Base-by-base conservation (phyloP, 345 rosid genomes). In the Euphorbia lathyris region DNA sequence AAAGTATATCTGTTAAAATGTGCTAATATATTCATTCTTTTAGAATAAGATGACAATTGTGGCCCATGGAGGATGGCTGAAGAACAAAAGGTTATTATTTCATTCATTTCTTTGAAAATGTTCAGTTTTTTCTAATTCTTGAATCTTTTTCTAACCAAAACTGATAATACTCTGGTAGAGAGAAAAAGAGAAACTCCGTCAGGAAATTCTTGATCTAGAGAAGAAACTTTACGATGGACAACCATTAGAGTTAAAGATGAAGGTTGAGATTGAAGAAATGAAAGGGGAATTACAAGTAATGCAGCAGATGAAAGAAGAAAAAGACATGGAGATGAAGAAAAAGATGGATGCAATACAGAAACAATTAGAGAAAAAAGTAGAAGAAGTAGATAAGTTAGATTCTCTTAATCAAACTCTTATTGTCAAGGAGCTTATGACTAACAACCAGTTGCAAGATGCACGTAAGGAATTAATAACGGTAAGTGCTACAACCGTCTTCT, bases 201-300 rank as follows among this genome's bases (percentile, higher is more conserved):
- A 58, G 72, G 59, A 84, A 76, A 85, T 90, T 26, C 56, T 76
- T 71, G 81, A 83, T 58, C 77, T 88, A 42, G 85, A 90, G 67
- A 73, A 75, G 59, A 59, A 78, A 48, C 78, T 92, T 5, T 86
- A 87, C 75, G 84, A 74, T 16, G 86, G 72, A 63, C 98, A 87
- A 82, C 85, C 87, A 7, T 27, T 87, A 69, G 93, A 90, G 75
- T 77, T 88, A 79, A n/a, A n/a, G n/a, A n/a, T n/a, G n/a, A n/a
- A n/a, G n/a, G n/a, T n/a, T n/a, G 95, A 88, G 84, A 87, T 87
- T 58, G 84, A 90, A 87, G 81, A 85, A 1, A 51, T 87, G 84
- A 88, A 79, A 70, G 91, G 93, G 5, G 79, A 78, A 17, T 64
- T 81, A 69, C 76, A 85, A 73, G 86, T 88, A 43, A 83, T 83